Evolutionary conservation across 139 green algal genomes (phyloP), one percentile per base, ranked within the genome.

Genomic region (Edaphochlamys debaryana): DNA sequence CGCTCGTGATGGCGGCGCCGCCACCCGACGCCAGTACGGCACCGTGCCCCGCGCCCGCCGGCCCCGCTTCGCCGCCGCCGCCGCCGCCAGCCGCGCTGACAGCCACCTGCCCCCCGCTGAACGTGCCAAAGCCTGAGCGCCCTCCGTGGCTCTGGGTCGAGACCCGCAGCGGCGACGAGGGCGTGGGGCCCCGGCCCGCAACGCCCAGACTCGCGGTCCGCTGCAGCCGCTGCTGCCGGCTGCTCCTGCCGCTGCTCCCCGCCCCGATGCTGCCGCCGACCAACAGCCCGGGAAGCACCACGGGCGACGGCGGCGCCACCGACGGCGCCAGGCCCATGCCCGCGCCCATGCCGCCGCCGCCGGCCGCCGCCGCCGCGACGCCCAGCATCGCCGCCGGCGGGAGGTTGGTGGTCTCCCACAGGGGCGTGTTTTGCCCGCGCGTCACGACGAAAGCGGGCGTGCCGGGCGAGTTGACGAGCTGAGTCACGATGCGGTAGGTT

Each of bases 401-500:
- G 3, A 37, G 29, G 60, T 62, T 71, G 40, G 75, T 62, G 20
- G 75, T 81, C 60, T 81, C 75, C 75, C 75, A 81, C 19, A 81
- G 75, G 29, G 75, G 75, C 62, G 75, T 81, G 58, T 37, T 7
- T 1, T 56, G 45, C 25, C 68, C 79, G 60, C 80, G 80, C 29
- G 80, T 86, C 19, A 86, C 69, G 3, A 86, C 69, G 40, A 80
- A 79, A 0, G 80, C 80, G 9, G 80, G 69, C 58, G 67, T 54
- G 1, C 25, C 27, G 3, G 80, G 80, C 60, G 56, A 41, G 15
- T 29, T 56, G 9, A 58, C 25, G 37, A 76, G 80, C 80, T 86
- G 80, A 56, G 58, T 79, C 41, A 86, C 80, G 34, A 86, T 79
- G 37, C 70, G 69, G 80, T 79, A 86, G 4, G 80, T 86, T 42